A percentile compares a stretch with the other conserved stretches of the same genome.
Evolutionary conservation across 139 green algal genomes (phyloP).

Genomic region (Axilococcus clingmanii): DNA sequence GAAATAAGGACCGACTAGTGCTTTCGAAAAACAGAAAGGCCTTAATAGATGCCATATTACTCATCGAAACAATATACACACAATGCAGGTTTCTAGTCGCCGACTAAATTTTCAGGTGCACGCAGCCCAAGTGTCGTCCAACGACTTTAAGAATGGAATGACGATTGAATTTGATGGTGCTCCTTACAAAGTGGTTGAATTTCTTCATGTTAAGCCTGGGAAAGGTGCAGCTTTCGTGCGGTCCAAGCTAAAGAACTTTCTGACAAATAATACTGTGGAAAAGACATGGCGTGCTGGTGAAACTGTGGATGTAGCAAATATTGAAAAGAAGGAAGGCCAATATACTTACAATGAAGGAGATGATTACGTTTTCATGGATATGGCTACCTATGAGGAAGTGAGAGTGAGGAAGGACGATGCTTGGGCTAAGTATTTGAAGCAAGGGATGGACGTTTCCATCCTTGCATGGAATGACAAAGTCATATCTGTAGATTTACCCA

Average conservation of each 20-base stretch:
- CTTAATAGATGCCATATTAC: neutral
- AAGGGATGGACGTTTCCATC: constrained; percentile 61
- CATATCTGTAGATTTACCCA: constrained; percentile 78
- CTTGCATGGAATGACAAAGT: constrained; percentile 87
- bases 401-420: constrained; percentile 61
- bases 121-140: constrained; percentile 49
- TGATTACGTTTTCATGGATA: constrained; percentile 95
- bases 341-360: constrained; percentile 80
- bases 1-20: no score
- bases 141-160: constrained; percentile 91
- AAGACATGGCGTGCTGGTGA: constrained; percentile 92
- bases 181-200: constrained; percentile 81
- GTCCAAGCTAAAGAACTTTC: constrained; percentile 94
- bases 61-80: neutral
- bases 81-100: neutral
- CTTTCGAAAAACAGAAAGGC: neutral
- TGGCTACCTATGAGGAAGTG: constrained; percentile 89
- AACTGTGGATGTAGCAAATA: constrained; percentile 53
- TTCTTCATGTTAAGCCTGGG: constrained; percentile 97
- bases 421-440: constrained; percentile 87
- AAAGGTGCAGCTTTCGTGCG: constrained; percentile 97
- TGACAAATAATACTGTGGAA: constrained; percentile 81
- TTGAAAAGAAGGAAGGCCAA: constrained; percentile 64
- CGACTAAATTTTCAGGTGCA: neutral
- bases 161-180: constrained; percentile 79